Evolutionary conservation across 192 early-diverging fungal genomes (phyloP).

Genomic region (Mortierella claussenii): DNA sequence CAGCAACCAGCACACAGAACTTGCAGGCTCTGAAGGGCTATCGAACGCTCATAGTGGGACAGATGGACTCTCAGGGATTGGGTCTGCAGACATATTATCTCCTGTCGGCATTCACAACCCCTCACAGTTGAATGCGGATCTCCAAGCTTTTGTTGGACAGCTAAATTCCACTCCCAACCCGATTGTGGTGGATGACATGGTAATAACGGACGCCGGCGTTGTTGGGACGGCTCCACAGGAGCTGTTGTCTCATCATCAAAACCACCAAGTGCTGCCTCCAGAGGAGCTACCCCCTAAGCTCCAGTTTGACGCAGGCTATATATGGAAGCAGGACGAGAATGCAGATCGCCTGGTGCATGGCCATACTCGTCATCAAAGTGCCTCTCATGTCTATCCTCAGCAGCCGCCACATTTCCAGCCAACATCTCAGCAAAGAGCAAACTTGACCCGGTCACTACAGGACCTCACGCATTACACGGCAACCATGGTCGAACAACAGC

Average conservation of each 20-base stretch:
- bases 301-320: constrained; percentile 23
- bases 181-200: neutral
- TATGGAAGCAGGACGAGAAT: constrained; percentile 18
- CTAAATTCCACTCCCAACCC: too few species aligned
- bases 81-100: too few species aligned
- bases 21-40: neutral
- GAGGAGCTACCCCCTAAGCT: constrained; percentile 18
- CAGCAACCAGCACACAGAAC: neutral
- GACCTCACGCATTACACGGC: constrained; percentile 19
- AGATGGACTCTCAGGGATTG: neutral
- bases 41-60: neutral
- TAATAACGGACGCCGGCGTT: constrained; percentile 1
- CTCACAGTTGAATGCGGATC: too few species aligned
- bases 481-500: constrained; percentile 10
- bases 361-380: constrained; percentile 30
- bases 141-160: too few species aligned
- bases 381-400: constrained; percentile 20
- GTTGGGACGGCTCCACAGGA: neutral
- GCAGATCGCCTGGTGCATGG: neutral
- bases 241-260: constrained; percentile 5
- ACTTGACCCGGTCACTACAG: constrained; percentile 27
- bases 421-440: constrained; percentile 8
- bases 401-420: constrained; percentile 11
- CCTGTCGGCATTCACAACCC: too few species aligned
- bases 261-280: neutral